Evolutionary conservation across 2,329 filamentous ascomycete genomes (phyloP), one percentile per base, ranked within the genome.

Genomic region (Alternaria sp.): DNA sequence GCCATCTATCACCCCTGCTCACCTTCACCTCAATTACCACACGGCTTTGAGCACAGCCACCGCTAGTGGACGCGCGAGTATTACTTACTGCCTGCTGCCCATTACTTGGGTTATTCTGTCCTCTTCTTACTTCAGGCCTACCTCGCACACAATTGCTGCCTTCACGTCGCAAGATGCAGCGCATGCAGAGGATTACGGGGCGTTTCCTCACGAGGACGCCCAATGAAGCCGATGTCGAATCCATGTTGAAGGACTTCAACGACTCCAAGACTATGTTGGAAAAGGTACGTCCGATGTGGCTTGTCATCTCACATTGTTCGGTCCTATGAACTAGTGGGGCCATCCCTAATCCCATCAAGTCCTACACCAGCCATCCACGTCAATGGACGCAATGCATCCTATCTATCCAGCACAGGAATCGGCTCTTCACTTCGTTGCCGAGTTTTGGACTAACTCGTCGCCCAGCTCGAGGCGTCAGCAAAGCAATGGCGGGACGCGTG

Each of bases 401-500:
- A 18, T 30, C 34, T 16, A 39, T 43, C 32, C 42, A 11, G 22
- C 28, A 32, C 20, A 22, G 36, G 16, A 26, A 11, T 9, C 24
- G 12, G 28, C 20, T 47, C 5, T 48, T 18, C 24, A 43, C 18
- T 22, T 30, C 8, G 51, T n/a, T 14, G 20, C 26, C 24, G 16
- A n/a, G 22, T 26, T 36, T 26, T 14, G 14, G 18, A 44, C 55
- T 54, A 34, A 61, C 59, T 22, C 12, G 18, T 20, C 28, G 8
- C 47, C 52, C 67, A 94, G 91, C 87, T 95, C 68, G 87, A 93
- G 68, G 90, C 92, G 65, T 88, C 90, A 63, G 87, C 89, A 38
- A 91, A 88, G 77, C 83, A 88, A 74, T 95, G 91, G 89, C 88
- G 90, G 72, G 90, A 94, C 71, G 86, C 89, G 11, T 96, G 92